Evolutionary conservation across 257 asterid species (phyloP).

Genomic region (Voacanga thouarsii): DNA sequence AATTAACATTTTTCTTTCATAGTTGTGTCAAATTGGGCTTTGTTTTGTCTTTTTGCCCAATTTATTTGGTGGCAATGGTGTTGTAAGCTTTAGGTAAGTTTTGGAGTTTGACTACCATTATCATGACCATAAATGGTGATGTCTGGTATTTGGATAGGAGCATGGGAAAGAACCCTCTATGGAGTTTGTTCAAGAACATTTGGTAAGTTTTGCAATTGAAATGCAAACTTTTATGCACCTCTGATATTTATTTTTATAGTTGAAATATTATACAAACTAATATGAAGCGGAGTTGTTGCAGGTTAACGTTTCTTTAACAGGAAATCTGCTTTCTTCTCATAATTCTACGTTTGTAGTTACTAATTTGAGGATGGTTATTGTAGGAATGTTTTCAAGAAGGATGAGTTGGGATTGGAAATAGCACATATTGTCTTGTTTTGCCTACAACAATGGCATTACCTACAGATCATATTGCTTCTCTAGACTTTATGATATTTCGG

Average conservation of each 20-base stretch:
- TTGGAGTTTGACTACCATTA: not conserved
- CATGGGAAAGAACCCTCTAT: conserved; percentile 26
- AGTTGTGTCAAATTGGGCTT: no score
- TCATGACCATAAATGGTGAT: conserved; percentile 8
- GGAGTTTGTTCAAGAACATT: conserved; percentile 35
- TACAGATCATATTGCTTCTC: no score
- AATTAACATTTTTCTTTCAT: not conserved
- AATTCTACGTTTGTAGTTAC: not conserved
- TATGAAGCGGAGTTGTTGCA: not conserved
- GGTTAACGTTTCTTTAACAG: no score
- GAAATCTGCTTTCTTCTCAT: not conserved
- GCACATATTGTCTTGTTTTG: no score
- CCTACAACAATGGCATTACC: no score
- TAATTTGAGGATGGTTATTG: no score
- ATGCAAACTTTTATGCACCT: no score
- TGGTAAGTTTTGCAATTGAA: conserved; percentile 19
- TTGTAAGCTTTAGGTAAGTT: not conserved
- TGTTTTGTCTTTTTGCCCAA: not conserved
- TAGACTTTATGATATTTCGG: no score
- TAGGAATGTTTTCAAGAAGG: no score
- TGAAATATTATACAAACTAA: no score
- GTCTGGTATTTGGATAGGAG: conserved; percentile 15
- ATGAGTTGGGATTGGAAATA: no score
- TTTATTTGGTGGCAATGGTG: not conserved
- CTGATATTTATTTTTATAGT: not conserved